Conservation (phyloP, 306 rosid genomes). For the Senna siamea region DNA sequence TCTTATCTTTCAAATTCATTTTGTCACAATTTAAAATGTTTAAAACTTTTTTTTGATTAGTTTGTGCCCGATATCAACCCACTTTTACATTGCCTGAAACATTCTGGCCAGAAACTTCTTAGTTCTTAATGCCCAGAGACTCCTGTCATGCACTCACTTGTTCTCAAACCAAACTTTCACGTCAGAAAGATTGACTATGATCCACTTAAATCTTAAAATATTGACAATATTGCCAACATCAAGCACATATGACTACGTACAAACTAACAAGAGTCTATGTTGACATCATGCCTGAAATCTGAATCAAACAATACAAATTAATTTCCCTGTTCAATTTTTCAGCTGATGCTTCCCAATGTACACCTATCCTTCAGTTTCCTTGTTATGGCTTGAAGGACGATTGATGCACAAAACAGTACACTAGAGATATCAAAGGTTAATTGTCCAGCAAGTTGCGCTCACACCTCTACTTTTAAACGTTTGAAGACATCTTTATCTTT, state of each 20-base stretch:
- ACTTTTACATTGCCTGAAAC: not conserved
- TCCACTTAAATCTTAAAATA: conserved; percentile 1
- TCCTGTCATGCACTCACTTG: not conserved
- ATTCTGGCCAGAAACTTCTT: not conserved
- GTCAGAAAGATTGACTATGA: conserved; percentile 1
- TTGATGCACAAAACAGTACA: conserved; percentile 5
- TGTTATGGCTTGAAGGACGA: conserved; percentile 10
- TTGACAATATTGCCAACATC: not conserved
- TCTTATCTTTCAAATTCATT: too few species aligned
- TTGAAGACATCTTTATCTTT: conserved; percentile 14
- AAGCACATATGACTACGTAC: not conserved
- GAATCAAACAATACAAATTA: not conserved
- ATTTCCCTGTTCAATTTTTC: not conserved
- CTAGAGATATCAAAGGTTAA: conserved; percentile 13
- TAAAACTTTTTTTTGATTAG: not conserved
- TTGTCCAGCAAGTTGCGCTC: not conserved
- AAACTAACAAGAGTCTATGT: conserved; percentile 13
- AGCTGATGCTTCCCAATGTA: not conserved
- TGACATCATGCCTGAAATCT: not conserved
- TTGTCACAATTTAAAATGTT: not conserved
- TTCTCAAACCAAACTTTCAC: conserved; percentile 15
- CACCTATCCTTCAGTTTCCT: conserved; percentile 13
- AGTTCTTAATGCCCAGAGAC: not conserved
- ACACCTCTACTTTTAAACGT: not conserved
- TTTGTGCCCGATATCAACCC: not conserved